Evolutionary conservation across 768 basidiomycete species (phyloP).

Genomic region (Leccinum arenicola): DNA sequence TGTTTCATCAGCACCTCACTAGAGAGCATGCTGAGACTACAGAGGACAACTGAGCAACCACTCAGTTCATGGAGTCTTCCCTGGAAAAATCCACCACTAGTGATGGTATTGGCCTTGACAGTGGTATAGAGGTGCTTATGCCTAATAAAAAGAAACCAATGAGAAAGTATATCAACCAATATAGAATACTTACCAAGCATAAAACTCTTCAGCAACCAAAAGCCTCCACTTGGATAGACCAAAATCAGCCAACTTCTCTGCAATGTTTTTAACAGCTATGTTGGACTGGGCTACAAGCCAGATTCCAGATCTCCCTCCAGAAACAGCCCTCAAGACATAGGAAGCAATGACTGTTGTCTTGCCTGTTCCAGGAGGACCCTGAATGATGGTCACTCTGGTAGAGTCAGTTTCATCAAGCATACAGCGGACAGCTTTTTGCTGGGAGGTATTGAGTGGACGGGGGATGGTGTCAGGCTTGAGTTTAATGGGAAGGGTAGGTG

Average conservation of each 20-base stretch:
- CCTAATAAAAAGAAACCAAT: slow-evolving; percentile 41
- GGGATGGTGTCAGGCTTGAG: slow-evolving; percentile 16
- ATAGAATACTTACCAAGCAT: slow-evolving; percentile 52
- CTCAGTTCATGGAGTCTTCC: slow-evolving; percentile 31
- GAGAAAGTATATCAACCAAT: neutral
- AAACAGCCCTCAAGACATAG: slow-evolving; percentile 50
- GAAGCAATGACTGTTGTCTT: slow-evolving; percentile 73
- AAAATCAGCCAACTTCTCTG: slow-evolving; percentile 65
- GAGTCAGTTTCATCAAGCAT: slow-evolving; percentile 39
- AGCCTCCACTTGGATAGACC: slow-evolving; percentile 59
- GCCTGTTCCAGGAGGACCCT: slow-evolving; percentile 66
- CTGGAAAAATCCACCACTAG: slow-evolving; percentile 37
- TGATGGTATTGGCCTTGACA: slow-evolving; percentile 49
- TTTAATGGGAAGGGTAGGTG: slow-evolving; percentile 16
- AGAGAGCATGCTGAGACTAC: slow-evolving; percentile 77
- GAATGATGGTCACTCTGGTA: slow-evolving; percentile 35
- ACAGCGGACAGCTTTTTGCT: slow-evolving; percentile 32
- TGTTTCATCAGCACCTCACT: slow-evolving; percentile 17
- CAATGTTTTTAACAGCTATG: slow-evolving; percentile 88
- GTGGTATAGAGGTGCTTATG: slow-evolving; percentile 73
- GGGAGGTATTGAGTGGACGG: slow-evolving; percentile 39
- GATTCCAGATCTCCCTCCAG: slow-evolving; percentile 45
- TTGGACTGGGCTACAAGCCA: slow-evolving; percentile 87
- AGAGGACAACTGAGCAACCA: slow-evolving; percentile 57
- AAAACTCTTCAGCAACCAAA: slow-evolving; percentile 70